phyloP scores from a whole-genome alignment of 345 rosid species.

The Eucalyptus rudis region DNA sequence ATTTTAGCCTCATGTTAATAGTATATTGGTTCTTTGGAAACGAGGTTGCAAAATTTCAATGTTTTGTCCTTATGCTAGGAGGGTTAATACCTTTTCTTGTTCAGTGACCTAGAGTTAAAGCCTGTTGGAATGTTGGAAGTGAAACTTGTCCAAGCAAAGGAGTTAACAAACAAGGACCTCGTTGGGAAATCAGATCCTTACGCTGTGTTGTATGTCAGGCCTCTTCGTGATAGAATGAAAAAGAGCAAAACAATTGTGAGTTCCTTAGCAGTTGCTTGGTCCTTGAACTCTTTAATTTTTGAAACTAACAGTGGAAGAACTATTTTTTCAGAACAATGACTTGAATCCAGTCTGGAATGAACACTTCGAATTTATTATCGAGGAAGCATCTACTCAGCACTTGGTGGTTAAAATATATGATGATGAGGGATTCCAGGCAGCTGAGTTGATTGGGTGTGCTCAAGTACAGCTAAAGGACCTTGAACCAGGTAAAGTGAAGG shows the following conservation, averaged over 20 bases:
- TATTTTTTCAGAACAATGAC: conserved; percentile 63
- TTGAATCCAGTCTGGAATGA: conserved; percentile 98
- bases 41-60: background rate
- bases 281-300: background rate
- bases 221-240: conserved; percentile 65
- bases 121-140: conserved; percentile 89
- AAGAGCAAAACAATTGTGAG: conserved; percentile 84
- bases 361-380: conserved; percentile 81
- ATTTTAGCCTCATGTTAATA: background rate
- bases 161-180: conserved; percentile 84
- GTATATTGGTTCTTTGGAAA: background rate
- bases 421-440: conserved; percentile 87
- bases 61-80: background rate
- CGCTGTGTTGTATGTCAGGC: conserved; percentile 70
- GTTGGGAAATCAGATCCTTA: conserved; percentile 98
- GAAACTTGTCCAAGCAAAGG: conserved; percentile 96
- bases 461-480: conserved; percentile 66
- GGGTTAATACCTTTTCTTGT: conserved; percentile 3
- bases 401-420: conserved; percentile 79
- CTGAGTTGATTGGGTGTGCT: conserved; percentile 87
- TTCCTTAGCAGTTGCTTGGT: background rate
- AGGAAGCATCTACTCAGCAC: conserved; percentile 88
- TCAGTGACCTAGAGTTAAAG: conserved; percentile 87
- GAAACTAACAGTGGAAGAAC: background rate
- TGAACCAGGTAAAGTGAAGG: conserved; percentile 97